phyloP scores from a whole-genome alignment of 495 filamentous ascomycete species.

The Lophiostoma macrostomum region DNA sequence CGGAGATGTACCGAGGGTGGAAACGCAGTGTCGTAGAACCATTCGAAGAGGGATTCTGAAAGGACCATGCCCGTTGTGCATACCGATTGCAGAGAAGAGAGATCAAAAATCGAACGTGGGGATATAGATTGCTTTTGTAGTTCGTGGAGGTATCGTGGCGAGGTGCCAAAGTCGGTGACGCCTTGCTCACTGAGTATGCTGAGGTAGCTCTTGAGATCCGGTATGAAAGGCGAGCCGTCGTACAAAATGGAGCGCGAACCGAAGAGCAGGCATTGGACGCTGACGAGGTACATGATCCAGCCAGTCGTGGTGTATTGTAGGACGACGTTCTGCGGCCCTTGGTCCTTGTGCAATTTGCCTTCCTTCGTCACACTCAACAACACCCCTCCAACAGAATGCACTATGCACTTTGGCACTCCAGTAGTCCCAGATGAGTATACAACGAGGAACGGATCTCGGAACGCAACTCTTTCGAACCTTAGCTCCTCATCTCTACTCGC shows the following conservation, averaged over 20 bases:
- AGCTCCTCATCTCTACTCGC: constrained; percentile 43
- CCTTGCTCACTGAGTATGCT: constrained; percentile 55
- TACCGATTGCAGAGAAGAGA: constrained; percentile 57
- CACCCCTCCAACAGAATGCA: constrained; percentile 64
- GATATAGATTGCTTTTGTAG: constrained; percentile 56
- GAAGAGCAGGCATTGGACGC: constrained; percentile 50
- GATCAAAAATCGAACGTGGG: constrained; percentile 60
- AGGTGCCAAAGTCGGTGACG: constrained; percentile 62
- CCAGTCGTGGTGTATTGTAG: constrained; percentile 58
- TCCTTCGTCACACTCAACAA: constrained; percentile 62
- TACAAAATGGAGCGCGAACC: constrained; percentile 64
- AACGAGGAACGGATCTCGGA: constrained; percentile 68
- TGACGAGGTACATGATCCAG: constrained; percentile 80
- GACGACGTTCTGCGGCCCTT: constrained; percentile 47
- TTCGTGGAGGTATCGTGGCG: constrained; percentile 71
- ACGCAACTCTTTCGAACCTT: constrained; percentile 58
- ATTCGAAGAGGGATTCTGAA: constrained; percentile 67
- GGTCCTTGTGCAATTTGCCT: constrained; percentile 55
- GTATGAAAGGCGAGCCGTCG: constrained; percentile 74
- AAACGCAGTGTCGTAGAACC: constrained; percentile 81
- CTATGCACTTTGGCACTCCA: constrained; percentile 72
- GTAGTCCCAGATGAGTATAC: constrained; percentile 73
- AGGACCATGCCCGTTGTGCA: constrained; percentile 77
- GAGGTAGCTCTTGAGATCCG: constrained; percentile 58
- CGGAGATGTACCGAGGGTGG: constrained; percentile 58